A percentile compares a stretch with the other conserved stretches of the same genome.
Conservation (phyloP, 352 stramenopile species). For the Lagenidium sp. region DNA sequence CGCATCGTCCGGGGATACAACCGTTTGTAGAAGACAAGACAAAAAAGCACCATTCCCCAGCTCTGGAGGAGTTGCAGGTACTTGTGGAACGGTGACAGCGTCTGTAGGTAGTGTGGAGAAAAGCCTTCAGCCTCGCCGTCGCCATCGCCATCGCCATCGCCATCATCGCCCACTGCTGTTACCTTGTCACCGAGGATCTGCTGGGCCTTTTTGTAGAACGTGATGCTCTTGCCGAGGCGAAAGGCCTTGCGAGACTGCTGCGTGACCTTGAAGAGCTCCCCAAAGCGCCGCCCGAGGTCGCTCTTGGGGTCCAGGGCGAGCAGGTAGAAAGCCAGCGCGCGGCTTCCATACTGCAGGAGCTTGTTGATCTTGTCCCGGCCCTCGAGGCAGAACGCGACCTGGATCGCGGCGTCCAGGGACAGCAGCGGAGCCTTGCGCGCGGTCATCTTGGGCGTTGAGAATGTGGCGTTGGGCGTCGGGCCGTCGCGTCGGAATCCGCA, state of each 20-base stretch:
- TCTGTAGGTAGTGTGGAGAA: no score
- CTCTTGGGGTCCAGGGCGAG: slow-evolving; percentile 76
- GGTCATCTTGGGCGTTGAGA: no score
- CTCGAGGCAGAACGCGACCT: slow-evolving; percentile 73
- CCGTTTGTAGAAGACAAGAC: no score
- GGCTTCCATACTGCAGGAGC: slow-evolving; percentile 84
- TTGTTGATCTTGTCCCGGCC: slow-evolving; percentile 86
- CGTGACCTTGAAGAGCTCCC: slow-evolving; percentile 72
- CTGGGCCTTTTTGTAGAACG: slow-evolving; percentile 75
- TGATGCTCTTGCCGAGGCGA: slow-evolving; percentile 75
- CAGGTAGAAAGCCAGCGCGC: slow-evolving; percentile 71
- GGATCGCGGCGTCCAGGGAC: slow-evolving; percentile 50
- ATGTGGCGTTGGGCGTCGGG: no score
- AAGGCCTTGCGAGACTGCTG: slow-evolving; percentile 82
- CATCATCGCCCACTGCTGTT: slow-evolving; percentile 1
- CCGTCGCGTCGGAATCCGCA: no score
- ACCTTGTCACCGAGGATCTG: slow-evolving; percentile 47
- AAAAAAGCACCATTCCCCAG: slow-evolving; percentile 40
- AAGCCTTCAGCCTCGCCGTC: background rate
- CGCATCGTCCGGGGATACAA: no score
- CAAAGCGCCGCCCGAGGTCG: slow-evolving; percentile 58
- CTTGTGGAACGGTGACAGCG: slow-evolving; percentile 25
- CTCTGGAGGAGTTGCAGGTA: slow-evolving; percentile 78
- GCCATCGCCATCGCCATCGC: no score
- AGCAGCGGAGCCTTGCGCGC: slow-evolving; percentile 42